Evolutionary conservation across 495 filamentous ascomycete genomes (phyloP).

Genomic region (Neurospora cerealis): DNA sequence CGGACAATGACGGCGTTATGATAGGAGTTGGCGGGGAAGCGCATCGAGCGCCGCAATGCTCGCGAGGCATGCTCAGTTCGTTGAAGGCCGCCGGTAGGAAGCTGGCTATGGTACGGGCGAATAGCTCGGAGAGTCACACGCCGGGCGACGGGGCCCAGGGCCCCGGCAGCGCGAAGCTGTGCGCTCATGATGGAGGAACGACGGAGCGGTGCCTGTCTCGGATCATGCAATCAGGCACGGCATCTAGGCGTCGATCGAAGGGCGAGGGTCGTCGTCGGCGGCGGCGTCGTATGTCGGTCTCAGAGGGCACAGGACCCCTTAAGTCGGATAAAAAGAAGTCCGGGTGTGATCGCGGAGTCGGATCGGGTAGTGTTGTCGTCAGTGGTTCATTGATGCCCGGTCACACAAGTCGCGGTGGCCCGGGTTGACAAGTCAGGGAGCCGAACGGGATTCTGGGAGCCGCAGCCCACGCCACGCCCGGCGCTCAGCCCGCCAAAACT

Average conservation of each 20-base stretch:
- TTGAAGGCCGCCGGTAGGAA: conserved; percentile 59
- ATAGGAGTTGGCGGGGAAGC: conserved; percentile 68
- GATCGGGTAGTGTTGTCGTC: background rate
- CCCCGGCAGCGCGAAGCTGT: conserved; percentile 66
- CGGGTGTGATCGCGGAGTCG: background rate
- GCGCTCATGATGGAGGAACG: conserved; percentile 57
- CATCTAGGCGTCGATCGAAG: background rate
- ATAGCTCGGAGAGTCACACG: conserved; percentile 44
- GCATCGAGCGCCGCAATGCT: conserved; percentile 49
- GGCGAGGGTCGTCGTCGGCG: background rate
- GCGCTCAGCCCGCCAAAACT: background rate
- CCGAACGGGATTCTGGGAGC: background rate
- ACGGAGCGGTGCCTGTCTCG: background rate
- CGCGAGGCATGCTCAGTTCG: conserved; percentile 53
- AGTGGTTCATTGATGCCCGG: background rate
- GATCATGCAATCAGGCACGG: background rate
- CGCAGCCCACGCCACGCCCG: background rate
- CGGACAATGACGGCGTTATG: conserved; percentile 81
- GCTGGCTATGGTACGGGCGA: conserved; percentile 52
- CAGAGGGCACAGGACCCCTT: background rate
- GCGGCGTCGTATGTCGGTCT: background rate
- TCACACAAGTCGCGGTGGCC: background rate
- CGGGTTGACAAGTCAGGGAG: background rate
- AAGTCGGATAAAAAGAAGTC: background rate
- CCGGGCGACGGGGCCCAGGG: conserved; percentile 50